phyloP scores from a whole-genome alignment of 2,329 filamentous ascomycete species.

The Camptophora hylomeconis region DNA sequence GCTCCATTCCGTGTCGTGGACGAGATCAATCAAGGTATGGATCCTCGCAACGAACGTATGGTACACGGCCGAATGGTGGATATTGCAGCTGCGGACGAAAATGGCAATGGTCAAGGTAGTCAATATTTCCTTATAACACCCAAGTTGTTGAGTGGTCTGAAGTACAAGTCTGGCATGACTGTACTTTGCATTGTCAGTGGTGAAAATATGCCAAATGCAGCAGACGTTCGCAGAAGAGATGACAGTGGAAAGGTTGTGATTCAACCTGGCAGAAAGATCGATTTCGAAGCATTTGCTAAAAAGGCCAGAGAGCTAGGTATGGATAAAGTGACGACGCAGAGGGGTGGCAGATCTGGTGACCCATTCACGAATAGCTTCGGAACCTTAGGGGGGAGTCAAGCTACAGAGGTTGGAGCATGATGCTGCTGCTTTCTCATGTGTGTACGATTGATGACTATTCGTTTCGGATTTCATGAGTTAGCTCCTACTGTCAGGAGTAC shows the following conservation, averaged over 20 bases:
- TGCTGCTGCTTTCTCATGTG: too few species aligned
- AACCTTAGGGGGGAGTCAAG: conserved; percentile 5
- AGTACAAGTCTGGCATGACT: conserved; percentile 83
- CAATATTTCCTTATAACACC: conserved; percentile 97
- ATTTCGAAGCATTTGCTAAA: conserved; percentile 25
- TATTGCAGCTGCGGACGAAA: conserved; percentile 73
- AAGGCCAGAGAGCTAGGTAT: conserved; percentile 22
- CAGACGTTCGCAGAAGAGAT: conserved; percentile 5
- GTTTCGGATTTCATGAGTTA: too few species aligned
- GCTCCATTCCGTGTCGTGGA: conserved; percentile 96
- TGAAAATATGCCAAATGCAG: conserved; percentile 40
- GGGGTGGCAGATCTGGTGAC: conserved; percentile 7
- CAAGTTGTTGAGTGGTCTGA: conserved; percentile 74
- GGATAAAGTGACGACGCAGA: conserved; percentile 4
- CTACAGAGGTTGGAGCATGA: conserved; percentile 9
- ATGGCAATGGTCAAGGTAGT: conserved; percentile 31
- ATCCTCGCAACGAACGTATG: conserved; percentile 94
- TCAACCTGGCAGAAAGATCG: conserved; percentile 19
- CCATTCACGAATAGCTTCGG: conserved; percentile 2
- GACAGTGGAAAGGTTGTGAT: conserved; percentile 17
- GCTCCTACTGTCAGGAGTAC: too few species aligned
- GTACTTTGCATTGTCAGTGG: conserved; percentile 89
- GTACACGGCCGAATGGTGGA: conserved; percentile 97
- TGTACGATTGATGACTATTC: too few species aligned
- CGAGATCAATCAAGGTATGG: conserved; percentile 99